Evolutionary conservation across 2,329 filamentous ascomycete species (phyloP), one percentile per base, ranked within the genome.

Genomic region (Nakataea oryzae): DNA sequence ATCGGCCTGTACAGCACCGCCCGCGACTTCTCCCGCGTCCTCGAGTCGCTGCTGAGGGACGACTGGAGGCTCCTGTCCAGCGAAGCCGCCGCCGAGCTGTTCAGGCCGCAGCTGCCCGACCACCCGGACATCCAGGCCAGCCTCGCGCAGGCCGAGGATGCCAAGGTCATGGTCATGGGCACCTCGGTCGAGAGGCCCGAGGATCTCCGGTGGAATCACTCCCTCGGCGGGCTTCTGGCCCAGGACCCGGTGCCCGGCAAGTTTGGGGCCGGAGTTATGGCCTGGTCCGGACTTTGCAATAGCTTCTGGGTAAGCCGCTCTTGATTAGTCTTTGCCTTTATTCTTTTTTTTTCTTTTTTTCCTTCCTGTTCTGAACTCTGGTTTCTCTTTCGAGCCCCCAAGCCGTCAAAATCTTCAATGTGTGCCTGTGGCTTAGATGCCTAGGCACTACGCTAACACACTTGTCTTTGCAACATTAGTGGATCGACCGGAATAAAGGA

Each of bases 91-190:
- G 34, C 3, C n/a, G 61, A 62, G 61, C 56, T 62, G 32, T 54
- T 59, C 34, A n/a, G 55, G n/a, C 61, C 61, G 17, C 61, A 62
- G 34, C 56, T 62, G n/a, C 21, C 56, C 17, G 55, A 41, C n/a
- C 21, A 58, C 32, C 57, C 57, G 28, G 28, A 7, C n/a, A 1
- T 62, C 26, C 61, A 62, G 56, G 21, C 3, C 3, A 34, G 6
- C 29, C 41, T 62, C 8, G 32, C 26, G 30, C 17, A 58, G 61
- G 27, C 24, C 11, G 24, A 62, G 29, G 61, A 62, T 28, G 61
- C 29, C 5, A 27, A 50, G 29, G 54, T n/a, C n/a, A 13, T 58
- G 29, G 26, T 28, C 29, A 41, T 62, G 17, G 61, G 28, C 14
- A 61, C 59, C 8, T 41, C 29, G 50, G 13, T 55, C 50, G 59